Evolutionary conservation across 148 eudicot genomes (phyloP), one percentile per base, ranked within the genome.

Genomic region (Linanthus parryae): DNA sequence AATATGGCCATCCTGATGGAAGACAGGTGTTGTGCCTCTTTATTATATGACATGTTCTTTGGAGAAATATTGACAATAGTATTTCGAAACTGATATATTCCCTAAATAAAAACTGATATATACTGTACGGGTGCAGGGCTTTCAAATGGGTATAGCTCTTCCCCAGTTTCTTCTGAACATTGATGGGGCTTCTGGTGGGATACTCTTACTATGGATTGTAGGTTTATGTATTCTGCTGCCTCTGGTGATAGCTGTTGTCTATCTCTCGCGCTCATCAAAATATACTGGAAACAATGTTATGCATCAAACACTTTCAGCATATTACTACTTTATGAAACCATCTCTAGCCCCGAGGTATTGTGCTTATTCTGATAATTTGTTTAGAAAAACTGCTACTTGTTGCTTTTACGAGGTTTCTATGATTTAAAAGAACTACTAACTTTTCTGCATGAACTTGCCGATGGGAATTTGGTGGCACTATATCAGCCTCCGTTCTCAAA

Each of bases 1-100:
- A 92, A 70, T 92, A 92, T 67, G 98, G 98, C 59, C 98, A 92
- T 71, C 98, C 98, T 17, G 96, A 92, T 81, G 98, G 98, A 48
- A 80, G 96, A 56, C 96, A 92, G 90, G 98, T 92, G 78, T 41
- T 33, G 9, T 30, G 22, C 53, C 18, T 53, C 31, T 24, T n/a
- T n/a, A n/a, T n/a, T n/a, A n/a, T n/a, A n/a, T n/a, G n/a, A n/a
- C n/a, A n/a, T n/a, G n/a, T n/a, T n/a, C n/a, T n/a, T n/a, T n/a
- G n/a, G n/a, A n/a, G n/a, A n/a, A n/a, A n/a, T n/a, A n/a, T n/a
- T n/a, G n/a, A n/a, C n/a, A n/a, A n/a, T n/a, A n/a, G n/a, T n/a
- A n/a, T n/a, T n/a, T n/a, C n/a, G n/a, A n/a, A n/a, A n/a, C n/a
- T n/a, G n/a, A n/a, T n/a, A 61, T 27, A 23, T 33, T 29, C 47